Conservation (phyloP, 176 grass and related monocot genomes). For the Elaeis guineensis region DNA sequence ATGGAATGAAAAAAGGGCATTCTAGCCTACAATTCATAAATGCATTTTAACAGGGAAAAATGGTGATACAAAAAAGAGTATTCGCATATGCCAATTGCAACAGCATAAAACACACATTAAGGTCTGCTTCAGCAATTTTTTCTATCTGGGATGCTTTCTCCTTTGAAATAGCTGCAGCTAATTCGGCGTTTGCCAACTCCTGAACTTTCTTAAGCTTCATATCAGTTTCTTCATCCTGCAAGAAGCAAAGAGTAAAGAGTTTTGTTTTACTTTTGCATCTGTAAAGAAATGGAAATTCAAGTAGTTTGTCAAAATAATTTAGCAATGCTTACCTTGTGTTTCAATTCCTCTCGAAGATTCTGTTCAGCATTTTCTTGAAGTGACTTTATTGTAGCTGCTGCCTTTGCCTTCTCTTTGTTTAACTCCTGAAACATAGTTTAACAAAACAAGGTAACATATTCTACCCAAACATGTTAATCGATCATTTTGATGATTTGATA, state of each 20-base stretch:
- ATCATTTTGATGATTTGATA: too few species aligned
- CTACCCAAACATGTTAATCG: neutral
- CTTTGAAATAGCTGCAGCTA: conserved; percentile 66
- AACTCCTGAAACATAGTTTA: conserved; percentile 56
- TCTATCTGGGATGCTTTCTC: conserved; percentile 89
- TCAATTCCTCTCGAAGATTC: conserved; percentile 57
- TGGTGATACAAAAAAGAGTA: too few species aligned
- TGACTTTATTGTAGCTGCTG: conserved; percentile 44
- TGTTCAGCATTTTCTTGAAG: conserved; percentile 70
- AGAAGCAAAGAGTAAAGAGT: neutral
- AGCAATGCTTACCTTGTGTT: conserved; percentile 43
- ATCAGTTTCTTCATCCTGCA: conserved; percentile 69
- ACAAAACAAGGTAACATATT: too few species aligned
- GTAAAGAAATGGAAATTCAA: too few species aligned
- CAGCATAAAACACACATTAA: conserved; percentile 56
- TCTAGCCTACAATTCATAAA: too few species aligned
- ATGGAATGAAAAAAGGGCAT: too few species aligned
- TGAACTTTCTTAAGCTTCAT: conserved; percentile 60
- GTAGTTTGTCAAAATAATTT: neutral
- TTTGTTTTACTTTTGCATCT: too few species aligned
- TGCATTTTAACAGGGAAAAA: too few species aligned
- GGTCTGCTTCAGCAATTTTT: conserved; percentile 90
- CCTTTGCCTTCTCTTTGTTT: conserved; percentile 73
- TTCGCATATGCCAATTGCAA: conserved; percentile 5
- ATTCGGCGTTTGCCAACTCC: conserved; percentile 79